Percentiles rank a stretch among this genome's conserved stretches.
These are phyloP conservation scores for Meira nashicola DNA, from an alignment of 1,284 basidiomycete genomes.

Conservation along the genomic window DNA sequence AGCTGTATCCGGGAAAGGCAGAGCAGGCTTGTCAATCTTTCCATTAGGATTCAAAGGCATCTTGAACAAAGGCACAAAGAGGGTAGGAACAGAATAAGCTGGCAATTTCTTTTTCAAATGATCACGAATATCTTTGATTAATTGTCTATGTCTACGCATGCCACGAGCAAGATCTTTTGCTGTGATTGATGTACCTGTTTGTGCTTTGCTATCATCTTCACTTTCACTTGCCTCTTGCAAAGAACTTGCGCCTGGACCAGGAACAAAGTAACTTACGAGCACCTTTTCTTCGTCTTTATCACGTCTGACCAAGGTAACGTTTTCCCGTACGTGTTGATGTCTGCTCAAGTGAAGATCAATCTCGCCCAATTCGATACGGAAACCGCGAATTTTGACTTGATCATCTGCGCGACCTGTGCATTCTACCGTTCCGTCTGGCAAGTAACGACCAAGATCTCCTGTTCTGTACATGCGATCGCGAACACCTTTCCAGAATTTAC, in stretches of 20 bases:
- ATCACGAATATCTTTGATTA: slow-evolving; percentile 84
- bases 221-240: slow-evolving; percentile 60
- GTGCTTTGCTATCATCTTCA: slow-evolving; percentile 57
- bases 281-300: slow-evolving; percentile 99
- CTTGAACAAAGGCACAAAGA: slow-evolving; percentile 78
- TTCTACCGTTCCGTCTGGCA: slow-evolving; percentile 88
- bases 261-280: slow-evolving; percentile 97
- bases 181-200: slow-evolving; percentile 23
- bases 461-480: slow-evolving; percentile 97
- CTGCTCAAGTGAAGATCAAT: slow-evolving; percentile 94
- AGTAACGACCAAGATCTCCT: slow-evolving; percentile 91
- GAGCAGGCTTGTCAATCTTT: slow-evolving; percentile 96
- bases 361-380: slow-evolving; percentile 97
- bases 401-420: slow-evolving; percentile 97
- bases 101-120: slow-evolving; percentile 96
- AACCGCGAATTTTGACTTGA: slow-evolving; percentile 98
- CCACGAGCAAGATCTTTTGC: slow-evolving; percentile 33
- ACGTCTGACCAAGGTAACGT: slow-evolving; percentile 90
- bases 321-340: slow-evolving; percentile 88
- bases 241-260: slow-evolving; percentile 65
- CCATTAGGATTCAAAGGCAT: slow-evolving; percentile 99
- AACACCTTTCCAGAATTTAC: slow-evolving; percentile 78
- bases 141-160: slow-evolving; percentile 58
- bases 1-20: slow-evolving; percentile 97
- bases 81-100: slow-evolving; percentile 55